Percentiles rank a stretch among this genome's conserved stretches.
phyloP scores from a whole-genome alignment of 352 stramenopile species.

The Pythium monospermum region DNA sequence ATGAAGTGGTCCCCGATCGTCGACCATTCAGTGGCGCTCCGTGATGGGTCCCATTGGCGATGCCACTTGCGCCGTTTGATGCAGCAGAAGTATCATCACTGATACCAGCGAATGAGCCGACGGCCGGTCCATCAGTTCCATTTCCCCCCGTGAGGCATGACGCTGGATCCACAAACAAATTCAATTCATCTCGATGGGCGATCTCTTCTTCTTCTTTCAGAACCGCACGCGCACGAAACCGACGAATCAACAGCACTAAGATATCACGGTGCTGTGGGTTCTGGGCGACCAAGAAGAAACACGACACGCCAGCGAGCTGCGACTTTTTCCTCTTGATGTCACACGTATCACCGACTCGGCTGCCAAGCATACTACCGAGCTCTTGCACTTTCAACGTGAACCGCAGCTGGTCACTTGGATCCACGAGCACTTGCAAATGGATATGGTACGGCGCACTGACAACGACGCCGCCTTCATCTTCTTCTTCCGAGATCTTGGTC shows the following conservation, averaged over 20 bases:
- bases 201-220: slow-evolving; percentile 45
- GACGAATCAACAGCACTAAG: slow-evolving; percentile 59
- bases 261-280: slow-evolving; percentile 80
- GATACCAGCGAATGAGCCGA: not conserved
- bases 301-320: slow-evolving; percentile 47
- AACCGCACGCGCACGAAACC: slow-evolving; percentile 55
- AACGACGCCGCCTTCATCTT: slow-evolving; percentile 57
- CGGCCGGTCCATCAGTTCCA: not conserved
- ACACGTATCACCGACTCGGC: slow-evolving; percentile 51
- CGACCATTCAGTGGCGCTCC: not conserved
- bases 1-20: not conserved
- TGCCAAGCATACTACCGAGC: slow-evolving; percentile 66
- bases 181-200: slow-evolving; percentile 55
- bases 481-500: slow-evolving; percentile 70
- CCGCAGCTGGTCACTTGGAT: slow-evolving; percentile 53
- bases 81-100: not conserved
- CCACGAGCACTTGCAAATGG: slow-evolving; percentile 68
- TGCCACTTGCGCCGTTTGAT: slow-evolving; percentile 2
- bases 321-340: slow-evolving; percentile 47
- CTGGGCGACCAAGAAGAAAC: slow-evolving; percentile 72
- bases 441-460: slow-evolving; percentile 44
- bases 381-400: slow-evolving; percentile 79
- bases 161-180: slow-evolving; percentile 67
- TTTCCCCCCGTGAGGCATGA: slow-evolving; percentile 16
- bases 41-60: no score